A percentile compares a stretch with the other conserved stretches of the same genome.
phyloP scores from a whole-genome alignment of 1,284 basidiomycete species.

The Sanguinoderma infundibulare region DNA sequence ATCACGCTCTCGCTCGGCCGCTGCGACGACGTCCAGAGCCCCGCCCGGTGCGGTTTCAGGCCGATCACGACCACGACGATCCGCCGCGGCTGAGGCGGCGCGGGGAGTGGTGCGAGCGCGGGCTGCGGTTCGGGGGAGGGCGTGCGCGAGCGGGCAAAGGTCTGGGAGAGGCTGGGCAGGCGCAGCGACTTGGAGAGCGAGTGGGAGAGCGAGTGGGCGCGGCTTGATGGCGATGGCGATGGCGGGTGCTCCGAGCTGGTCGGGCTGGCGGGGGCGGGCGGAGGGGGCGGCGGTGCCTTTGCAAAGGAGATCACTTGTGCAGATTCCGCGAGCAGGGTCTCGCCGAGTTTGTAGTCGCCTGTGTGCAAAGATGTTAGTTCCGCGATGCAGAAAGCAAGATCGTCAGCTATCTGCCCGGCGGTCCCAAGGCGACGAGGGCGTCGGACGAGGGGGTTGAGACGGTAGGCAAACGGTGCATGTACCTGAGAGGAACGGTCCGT shows the following conservation, averaged over 20 bases:
- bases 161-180: constrained; percentile 39
- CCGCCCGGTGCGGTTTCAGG: constrained; percentile 58
- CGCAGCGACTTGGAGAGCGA: too few species aligned
- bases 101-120: constrained; percentile 44
- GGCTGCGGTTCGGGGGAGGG: constrained; percentile 59
- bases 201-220: constrained; percentile 7
- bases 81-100: constrained; percentile 51
- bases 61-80: constrained; percentile 60
- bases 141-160: constrained; percentile 51
- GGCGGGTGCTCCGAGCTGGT: background rate
- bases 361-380: constrained; percentile 29
- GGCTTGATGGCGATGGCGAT: constrained; percentile 15
- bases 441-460: background rate
- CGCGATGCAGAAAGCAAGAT: background rate
- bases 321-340: constrained; percentile 59
- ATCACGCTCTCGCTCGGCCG: constrained; percentile 66
- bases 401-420: background rate
- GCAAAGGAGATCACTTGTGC: constrained; percentile 55
- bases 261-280: background rate
- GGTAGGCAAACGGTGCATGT: constrained; percentile 11
- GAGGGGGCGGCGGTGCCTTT: constrained; percentile 30
- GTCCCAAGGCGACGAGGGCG: background rate
- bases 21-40: constrained; percentile 59
- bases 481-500: constrained; percentile 66
- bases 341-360: constrained; percentile 66